Conservation (phyloP, 352 stramenopile genomes). For the Globisporangium lucens region DNA sequence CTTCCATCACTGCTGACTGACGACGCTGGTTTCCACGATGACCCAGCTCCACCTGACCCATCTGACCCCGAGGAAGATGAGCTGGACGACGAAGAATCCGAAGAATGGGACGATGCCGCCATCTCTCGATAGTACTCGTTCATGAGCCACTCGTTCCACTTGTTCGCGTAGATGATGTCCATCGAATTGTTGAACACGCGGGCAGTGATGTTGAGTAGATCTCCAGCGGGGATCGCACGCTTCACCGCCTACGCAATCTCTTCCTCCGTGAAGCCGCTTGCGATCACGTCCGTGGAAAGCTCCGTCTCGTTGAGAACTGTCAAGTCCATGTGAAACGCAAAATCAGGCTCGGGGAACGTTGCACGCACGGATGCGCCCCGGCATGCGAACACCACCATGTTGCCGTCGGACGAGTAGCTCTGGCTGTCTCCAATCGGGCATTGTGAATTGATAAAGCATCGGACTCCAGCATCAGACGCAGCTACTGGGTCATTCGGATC, state of each 20-base stretch:
- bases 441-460: conserved; percentile 21
- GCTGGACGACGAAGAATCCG: background rate
- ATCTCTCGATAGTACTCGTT: conserved; percentile 11
- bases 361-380: background rate
- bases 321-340: conserved; percentile 2
- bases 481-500: background rate
- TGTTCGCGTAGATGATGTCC: conserved; percentile 21
- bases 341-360: conserved; percentile 1
- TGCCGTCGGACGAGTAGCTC: background rate
- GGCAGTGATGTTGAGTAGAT: conserved; percentile 29
- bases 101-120: background rate
- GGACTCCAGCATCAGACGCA: conserved; percentile 20
- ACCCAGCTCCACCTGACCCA: background rate
- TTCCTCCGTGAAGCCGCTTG: background rate
- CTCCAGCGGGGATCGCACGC: conserved; percentile 12
- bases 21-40: background rate
- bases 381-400: conserved; percentile 9
- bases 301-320: background rate
- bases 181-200: conserved; percentile 32
- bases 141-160: conserved; percentile 27
- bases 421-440: conserved; percentile 4
- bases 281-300: conserved; percentile 1
- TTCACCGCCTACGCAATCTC: conserved; percentile 2
- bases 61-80: background rate
- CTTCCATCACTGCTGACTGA: conserved; percentile 1